phyloP scores from a whole-genome alignment of 352 stramenopile genomes.

The Phytophthora pistaciae region DNA sequence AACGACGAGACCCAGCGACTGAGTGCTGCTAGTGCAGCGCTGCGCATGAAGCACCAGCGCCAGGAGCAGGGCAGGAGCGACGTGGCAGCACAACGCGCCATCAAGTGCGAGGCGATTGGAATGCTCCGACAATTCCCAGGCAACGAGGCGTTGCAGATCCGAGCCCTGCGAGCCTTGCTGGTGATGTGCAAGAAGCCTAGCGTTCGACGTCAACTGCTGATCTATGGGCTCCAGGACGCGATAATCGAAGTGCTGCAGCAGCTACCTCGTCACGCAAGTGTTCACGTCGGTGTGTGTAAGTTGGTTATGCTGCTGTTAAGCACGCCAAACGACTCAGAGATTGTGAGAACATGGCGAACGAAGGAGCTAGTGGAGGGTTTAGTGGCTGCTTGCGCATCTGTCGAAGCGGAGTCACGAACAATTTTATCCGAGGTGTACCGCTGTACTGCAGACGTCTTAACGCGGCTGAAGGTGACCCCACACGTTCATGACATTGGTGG shows the following conservation, averaged over 20 bases:
- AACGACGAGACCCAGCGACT: conserved; percentile 22
- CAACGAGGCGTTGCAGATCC: conserved; percentile 35
- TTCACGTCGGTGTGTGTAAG: conserved; percentile 32
- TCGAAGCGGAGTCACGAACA: conserved; percentile 5
- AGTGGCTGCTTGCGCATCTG: conserved; percentile 13
- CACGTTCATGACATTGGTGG: not conserved
- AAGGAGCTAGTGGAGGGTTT: conserved; percentile 20
- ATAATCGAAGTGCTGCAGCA: conserved; percentile 33
- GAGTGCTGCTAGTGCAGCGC: conserved; percentile 1
- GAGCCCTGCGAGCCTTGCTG: conserved; percentile 27
- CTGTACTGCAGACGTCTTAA: not conserved
- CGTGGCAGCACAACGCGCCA: conserved; percentile 20
- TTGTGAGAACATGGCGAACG: conserved; percentile 14
- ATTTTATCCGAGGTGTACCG: not conserved
- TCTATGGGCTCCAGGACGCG: conserved; percentile 31
- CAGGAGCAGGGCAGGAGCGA: conserved; percentile 22
- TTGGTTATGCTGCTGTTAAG: conserved; percentile 30
- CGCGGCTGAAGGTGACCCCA: not conserved
- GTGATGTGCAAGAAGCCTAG: conserved; percentile 32
- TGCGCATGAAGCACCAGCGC: conserved; percentile 12
- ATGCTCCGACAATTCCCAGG: conserved; percentile 33
- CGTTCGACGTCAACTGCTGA: conserved; percentile 31
- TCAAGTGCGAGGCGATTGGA: conserved; percentile 42
- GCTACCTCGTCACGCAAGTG: conserved; percentile 21
- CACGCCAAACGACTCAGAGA: conserved; percentile 5